Evolutionary conservation across 1,284 basidiomycete genomes (phyloP), one percentile per base, ranked within the genome.

Genomic region (Malassezia globosa): DNA sequence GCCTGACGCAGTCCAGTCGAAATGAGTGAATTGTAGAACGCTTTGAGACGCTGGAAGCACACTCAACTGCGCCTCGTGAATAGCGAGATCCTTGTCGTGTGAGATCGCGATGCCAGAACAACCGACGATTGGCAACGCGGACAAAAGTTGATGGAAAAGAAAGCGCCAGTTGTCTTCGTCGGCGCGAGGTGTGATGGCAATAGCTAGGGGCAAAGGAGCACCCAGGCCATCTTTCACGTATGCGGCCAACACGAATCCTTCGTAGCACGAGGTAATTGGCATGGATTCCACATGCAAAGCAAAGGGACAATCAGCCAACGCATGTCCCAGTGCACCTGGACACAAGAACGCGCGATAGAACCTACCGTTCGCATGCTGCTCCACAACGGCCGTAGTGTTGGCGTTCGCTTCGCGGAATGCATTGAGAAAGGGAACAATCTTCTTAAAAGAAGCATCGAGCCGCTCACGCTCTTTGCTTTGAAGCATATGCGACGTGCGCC

Each of bases 101-200:
- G 50, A 27, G 22, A 52, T 26, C n/a, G 38, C 40, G 22, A 47
- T 33, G 21, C 50, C 44, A 2, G 50, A 39, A 24, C 44, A 52
- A 5, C 50, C 44, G 18, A 52, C 29, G 19, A 52, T 47, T 5
- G 50, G 50, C 35, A 52, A 21, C 7, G 38, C 39, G 1, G 50
- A 35, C 22, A 52, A 35, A 13, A 52, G 22, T 36, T 52, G 50
- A 14, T 52, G 50, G 27, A 52, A 47, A n/a, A 52, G 47, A 39
- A 52, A 52, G 14, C 50, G 45, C 50, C 50, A 52, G 33, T 52
- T 52, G 4, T 52, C 50, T 37, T 52, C 50, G 40, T 52, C 50
- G 8, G 45, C 44, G 4, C 22, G 39, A 5, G 50, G 39, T 13
- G 45, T 52, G 7, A 52, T 52, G 8, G 35, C 50, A 5, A 52